Evolutionary conservation across 1,284 basidiomycete genomes (phyloP).

Genomic region (Leccinum subrobustum): DNA sequence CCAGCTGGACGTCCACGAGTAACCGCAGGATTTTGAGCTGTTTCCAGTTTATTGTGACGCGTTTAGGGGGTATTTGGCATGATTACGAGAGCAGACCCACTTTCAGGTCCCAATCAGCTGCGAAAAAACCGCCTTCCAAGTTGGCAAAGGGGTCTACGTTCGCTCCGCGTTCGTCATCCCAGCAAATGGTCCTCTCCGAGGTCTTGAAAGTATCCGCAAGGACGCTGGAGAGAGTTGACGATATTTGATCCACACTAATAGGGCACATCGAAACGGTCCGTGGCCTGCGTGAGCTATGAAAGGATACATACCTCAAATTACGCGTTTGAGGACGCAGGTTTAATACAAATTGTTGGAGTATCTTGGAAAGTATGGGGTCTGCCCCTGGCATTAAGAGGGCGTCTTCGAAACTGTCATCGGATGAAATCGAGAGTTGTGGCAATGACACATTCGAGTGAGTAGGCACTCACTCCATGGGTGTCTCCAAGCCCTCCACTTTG

Average conservation of each 20-base stretch:
- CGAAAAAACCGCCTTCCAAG: slow-evolving; percentile 66
- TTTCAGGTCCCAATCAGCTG: slow-evolving; percentile 74
- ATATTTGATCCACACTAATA: slow-evolving; percentile 71
- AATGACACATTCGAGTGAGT: slow-evolving; percentile 15
- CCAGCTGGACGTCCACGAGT: slow-evolving; percentile 75
- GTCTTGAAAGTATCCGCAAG: slow-evolving; percentile 70
- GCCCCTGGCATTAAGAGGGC: slow-evolving; percentile 67
- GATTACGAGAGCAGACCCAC: slow-evolving; percentile 43
- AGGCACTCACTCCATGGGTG: slow-evolving; percentile 71
- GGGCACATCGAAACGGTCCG: slow-evolving; percentile 33
- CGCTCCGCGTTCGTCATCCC: slow-evolving; percentile 61
- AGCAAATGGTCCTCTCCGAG: slow-evolving; percentile 71
- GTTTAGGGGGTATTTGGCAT: slow-evolving; percentile 30
- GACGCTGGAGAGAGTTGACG: slow-evolving; percentile 61
- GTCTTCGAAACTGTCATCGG: slow-evolving; percentile 64
- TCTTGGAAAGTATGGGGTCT: slow-evolving; percentile 64
- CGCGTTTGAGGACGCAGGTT: slow-evolving; percentile 80
- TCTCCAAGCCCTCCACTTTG: slow-evolving; percentile 74
- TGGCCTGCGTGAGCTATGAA: slow-evolving; percentile 23
- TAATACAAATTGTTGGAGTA: slow-evolving; percentile 71
- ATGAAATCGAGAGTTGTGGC: slow-evolving; percentile 33
- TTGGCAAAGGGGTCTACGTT: slow-evolving; percentile 72
- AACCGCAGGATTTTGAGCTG: slow-evolving; percentile 78
- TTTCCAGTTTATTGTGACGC: slow-evolving; percentile 29
- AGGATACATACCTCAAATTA: slow-evolving; percentile 69